Percentiles rank a stretch among this genome's conserved stretches.
Evolutionary conservation across 192 early-diverging fungal genomes (phyloP).

Genomic region (Coemansia sp.): DNA sequence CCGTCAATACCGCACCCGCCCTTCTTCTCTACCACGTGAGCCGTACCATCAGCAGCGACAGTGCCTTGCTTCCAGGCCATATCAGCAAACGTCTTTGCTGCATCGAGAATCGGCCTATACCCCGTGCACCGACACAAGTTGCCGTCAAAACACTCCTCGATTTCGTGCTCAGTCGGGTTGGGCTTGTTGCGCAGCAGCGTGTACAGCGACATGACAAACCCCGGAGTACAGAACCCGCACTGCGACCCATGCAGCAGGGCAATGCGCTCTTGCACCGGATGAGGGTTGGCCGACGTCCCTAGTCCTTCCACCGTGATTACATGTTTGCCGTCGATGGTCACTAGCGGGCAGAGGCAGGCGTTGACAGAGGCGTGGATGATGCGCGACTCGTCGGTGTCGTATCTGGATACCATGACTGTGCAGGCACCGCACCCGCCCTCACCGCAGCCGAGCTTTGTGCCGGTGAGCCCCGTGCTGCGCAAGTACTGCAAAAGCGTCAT

Average conservation of each 20-base stretch:
- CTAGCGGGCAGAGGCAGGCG: constrained; percentile 74
- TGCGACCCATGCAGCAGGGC: constrained; percentile 75
- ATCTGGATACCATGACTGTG: constrained; percentile 73
- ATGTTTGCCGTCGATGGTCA: constrained; percentile 74
- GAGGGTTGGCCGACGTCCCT: constrained; percentile 64
- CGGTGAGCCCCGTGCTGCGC: constrained; percentile 63
- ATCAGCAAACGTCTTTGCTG: constrained; percentile 66
- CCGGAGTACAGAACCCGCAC: constrained; percentile 91
- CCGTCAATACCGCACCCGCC: constrained; percentile 48
- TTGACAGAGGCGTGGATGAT: constrained; percentile 57
- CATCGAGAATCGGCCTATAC: constrained; percentile 83
- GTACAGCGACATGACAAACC: constrained; percentile 88
- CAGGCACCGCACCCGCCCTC: constrained; percentile 79
- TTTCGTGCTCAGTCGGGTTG: constrained; percentile 63
- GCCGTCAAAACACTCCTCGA: constrained; percentile 84
- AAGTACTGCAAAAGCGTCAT: constrained; percentile 67
- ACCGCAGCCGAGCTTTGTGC: constrained; percentile 81
- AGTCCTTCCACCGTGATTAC: constrained; percentile 82
- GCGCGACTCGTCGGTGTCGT: constrained; percentile 42
- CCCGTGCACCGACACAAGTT: constrained; percentile 93
- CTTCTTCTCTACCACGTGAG: background rate
- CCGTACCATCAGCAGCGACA: constrained; percentile 15
- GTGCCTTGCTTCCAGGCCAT: constrained; percentile 47
- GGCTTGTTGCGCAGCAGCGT: constrained; percentile 74
- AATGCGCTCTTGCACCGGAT: constrained; percentile 76